Evolutionary conservation across 2,329 filamentous ascomycete genomes (phyloP).

Genomic region (Chrysoporthe puriensis): DNA sequence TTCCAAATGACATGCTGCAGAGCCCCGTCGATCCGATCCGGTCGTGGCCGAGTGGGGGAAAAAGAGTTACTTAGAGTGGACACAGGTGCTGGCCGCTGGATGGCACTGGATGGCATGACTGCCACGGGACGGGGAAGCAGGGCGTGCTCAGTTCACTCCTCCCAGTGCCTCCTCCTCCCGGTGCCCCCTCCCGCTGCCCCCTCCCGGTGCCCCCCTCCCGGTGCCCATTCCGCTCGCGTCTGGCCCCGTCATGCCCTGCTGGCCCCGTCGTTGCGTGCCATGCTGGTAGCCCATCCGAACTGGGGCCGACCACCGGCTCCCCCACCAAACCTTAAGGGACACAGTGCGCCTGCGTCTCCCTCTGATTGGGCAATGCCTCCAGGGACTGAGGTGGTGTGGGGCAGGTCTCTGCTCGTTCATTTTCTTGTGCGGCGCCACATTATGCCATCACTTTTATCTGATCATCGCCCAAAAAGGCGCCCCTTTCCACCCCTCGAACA

Average conservation of each 20-base stretch:
- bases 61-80: not conserved
- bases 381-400: not conserved
- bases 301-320: not conserved
- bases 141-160: too few relatives aligned
- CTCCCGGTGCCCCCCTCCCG: not conserved
- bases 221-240: not conserved
- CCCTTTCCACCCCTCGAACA: not conserved
- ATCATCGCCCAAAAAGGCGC: constrained; percentile 2
- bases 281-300: not conserved
- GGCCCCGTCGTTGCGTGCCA: too few relatives aligned
- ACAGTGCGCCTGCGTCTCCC: not conserved
- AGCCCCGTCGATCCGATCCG: not conserved
- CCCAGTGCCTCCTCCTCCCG: too few relatives aligned
- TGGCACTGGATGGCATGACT: too few relatives aligned
- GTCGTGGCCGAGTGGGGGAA: not conserved
- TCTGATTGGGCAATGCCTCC: not conserved
- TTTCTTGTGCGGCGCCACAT: not conserved
- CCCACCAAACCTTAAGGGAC: constrained; percentile 1
- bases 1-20: not conserved
- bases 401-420: not conserved
- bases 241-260: not conserved
- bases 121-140: not conserved
- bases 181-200: too few relatives aligned
- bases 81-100: not conserved
- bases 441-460: constrained; percentile 14